Evolutionary conservation across 2,329 filamentous ascomycete species (phyloP), one percentile per base, ranked within the genome.

Genomic region (Pestalotiopsis sp.): DNA sequence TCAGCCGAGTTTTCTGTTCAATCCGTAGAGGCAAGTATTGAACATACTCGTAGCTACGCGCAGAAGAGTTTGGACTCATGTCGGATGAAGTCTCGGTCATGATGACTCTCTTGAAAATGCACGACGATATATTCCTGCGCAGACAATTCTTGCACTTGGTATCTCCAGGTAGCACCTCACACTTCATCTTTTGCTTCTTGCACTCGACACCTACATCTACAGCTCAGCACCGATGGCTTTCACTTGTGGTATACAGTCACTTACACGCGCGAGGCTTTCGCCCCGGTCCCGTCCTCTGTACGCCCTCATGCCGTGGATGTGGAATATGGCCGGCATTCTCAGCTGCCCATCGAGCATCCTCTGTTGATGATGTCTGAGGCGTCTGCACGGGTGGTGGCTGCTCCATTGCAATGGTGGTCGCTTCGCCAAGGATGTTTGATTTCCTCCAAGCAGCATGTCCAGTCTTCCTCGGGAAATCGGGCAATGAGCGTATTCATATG

Each of bases 111-210:
- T 82, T 82, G 48, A 82, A 78, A 3, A 81, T 76, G 67, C 81
- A 84, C 68, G 79, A 79, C 24, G 56, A 20, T 26, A 83, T 78
- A 4, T 79, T 78, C 48, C 80, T 79, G 40, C 80, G 77, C n/a
- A 77, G 72, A 68, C 81, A 83, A 74, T 82, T 81, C 4, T 77
- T 80, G 70, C 81, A 83, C 67, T 77, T 78, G 10, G 75, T 70
- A 57, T 81, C 78, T 5, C 80, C 81, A 2, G 79, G 70, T 61
- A 79, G 76, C 65, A 84, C 79, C 67, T 83, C 80, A 72, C 82
- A 84, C 70, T 81, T 82, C 73, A 84, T 84, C 72, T 84, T 84
- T 70, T 83, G 81, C 44, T 81, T 80, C 70, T 82, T 82, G 69
- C 82, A 84, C 71, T 83, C 81, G 14, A 79, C 79, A 66, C 81